Evolutionary conservation across 1,284 basidiomycete genomes (phyloP).

Genomic region (Agroathelia rolfsii): DNA sequence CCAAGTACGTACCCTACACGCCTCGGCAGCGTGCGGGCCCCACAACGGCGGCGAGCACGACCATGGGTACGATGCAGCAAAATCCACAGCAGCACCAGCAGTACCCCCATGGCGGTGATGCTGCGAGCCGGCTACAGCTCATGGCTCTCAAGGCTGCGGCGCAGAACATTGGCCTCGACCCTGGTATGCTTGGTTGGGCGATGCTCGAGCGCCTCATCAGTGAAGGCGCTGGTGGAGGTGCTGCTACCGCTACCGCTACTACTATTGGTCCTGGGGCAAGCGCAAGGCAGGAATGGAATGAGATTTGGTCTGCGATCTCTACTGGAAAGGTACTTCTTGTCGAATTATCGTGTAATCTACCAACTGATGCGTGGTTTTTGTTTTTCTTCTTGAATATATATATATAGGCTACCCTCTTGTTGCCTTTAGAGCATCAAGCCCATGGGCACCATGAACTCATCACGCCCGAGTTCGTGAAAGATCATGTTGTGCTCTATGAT

Average conservation of each 20-base stretch:
- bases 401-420: slow-evolving; percentile 61
- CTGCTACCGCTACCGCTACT: too few species aligned
- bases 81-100: slow-evolving; percentile 28
- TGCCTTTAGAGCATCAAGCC: slow-evolving; percentile 52
- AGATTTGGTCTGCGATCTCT: slow-evolving; percentile 60
- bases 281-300: slow-evolving; percentile 57
- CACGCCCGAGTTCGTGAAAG: slow-evolving; percentile 66
- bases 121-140: slow-evolving; percentile 61
- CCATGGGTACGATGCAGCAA: slow-evolving; percentile 27
- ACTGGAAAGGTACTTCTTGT: slow-evolving; percentile 52
- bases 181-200: slow-evolving; percentile 68
- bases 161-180: slow-evolving; percentile 65
- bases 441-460: slow-evolving; percentile 41
- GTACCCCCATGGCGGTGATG: slow-evolving; percentile 33
- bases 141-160: slow-evolving; percentile 76
- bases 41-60: slow-evolving; percentile 39
- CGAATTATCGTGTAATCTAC: slow-evolving; percentile 13
- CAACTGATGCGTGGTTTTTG: slow-evolving; percentile 3
- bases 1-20: slow-evolving; percentile 46
- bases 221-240: slow-evolving; percentile 51
- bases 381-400: slow-evolving; percentile 6
- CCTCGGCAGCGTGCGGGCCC: slow-evolving; percentile 43
- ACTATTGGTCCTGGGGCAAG: too few species aligned
- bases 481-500: slow-evolving; percentile 65
- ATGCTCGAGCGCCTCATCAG: slow-evolving; percentile 72